Evolutionary conservation across 805 yeast genomes (phyloP).

Genomic region (Lipomyces yamadae): DNA sequence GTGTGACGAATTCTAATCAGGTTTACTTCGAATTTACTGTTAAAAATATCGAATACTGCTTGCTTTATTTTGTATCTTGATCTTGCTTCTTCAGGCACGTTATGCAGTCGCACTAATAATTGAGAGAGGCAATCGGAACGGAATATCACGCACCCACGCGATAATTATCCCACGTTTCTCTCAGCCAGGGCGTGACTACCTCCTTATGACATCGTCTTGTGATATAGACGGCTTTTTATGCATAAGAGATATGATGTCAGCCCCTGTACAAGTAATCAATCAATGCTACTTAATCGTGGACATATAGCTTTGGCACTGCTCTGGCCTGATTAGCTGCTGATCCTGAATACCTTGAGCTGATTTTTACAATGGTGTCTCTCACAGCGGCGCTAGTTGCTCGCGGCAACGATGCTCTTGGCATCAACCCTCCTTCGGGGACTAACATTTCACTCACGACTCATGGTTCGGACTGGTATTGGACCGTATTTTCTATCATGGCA

Average conservation of each 20-base stretch:
- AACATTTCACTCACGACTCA: constrained; percentile 57
- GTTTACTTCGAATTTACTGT: too few species aligned
- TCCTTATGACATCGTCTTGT: background rate
- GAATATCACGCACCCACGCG: too few species aligned
- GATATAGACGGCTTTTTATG: background rate
- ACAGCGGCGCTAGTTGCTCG: background rate
- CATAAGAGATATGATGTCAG: background rate
- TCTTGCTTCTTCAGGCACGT: too few species aligned
- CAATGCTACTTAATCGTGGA: background rate
- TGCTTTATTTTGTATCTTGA: too few species aligned
- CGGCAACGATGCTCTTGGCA: constrained; percentile 38
- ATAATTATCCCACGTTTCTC: too few species aligned
- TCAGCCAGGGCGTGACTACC: too few species aligned
- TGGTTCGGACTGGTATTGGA: constrained; percentile 74
- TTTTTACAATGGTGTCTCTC: background rate
- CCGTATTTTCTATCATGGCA: constrained; percentile 58
- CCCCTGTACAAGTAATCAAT: background rate
- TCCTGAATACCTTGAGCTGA: background rate
- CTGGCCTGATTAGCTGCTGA: background rate
- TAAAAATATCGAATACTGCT: too few species aligned
- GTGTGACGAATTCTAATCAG: too few species aligned
- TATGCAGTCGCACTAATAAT: too few species aligned
- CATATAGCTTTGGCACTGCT: background rate
- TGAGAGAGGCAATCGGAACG: too few species aligned
- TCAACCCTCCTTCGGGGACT: constrained; percentile 53